Percentiles rank a stretch among this genome's conserved stretches.
Evolutionary conservation across 768 basidiomycete species (phyloP).

Genomic region (Pluteus cervinus): DNA sequence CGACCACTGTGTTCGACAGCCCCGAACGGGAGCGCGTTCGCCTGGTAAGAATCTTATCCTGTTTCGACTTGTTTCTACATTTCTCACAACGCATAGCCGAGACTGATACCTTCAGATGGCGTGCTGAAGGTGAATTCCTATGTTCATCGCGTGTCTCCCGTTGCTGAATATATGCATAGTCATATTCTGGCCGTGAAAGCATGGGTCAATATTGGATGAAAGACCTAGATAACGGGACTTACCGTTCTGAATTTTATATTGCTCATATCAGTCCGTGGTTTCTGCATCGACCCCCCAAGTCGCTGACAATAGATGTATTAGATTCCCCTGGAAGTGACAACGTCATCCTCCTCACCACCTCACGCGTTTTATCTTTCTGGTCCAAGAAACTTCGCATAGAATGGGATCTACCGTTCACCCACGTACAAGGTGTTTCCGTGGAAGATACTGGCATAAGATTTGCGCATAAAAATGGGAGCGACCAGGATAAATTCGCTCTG

Average conservation of each 20-base stretch:
- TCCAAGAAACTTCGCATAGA: conserved; percentile 78
- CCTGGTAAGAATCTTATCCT: conserved; percentile 41
- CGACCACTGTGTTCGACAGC: conserved; percentile 95
- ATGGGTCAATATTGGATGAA: conserved; percentile 96
- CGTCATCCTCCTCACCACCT: conserved; percentile 72
- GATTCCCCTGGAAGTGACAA: conserved; percentile 78
- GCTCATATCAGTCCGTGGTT: conserved; percentile 77
- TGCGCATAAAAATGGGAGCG: conserved; percentile 71
- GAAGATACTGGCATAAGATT: conserved; percentile 91
- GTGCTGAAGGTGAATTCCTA: conserved; percentile 66
- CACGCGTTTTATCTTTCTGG: conserved; percentile 77
- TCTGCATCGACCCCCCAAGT: background rate
- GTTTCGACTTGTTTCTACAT: background rate
- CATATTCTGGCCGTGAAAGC: conserved; percentile 86
- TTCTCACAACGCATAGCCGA: conserved; percentile 44
- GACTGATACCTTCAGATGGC: conserved; percentile 81
- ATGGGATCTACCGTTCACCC: conserved; percentile 88
- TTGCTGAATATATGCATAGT: conserved; percentile 34
- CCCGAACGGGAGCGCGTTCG: conserved; percentile 84
- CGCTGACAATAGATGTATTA: conserved; percentile 18
- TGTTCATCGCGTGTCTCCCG: background rate
- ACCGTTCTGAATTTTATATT: conserved; percentile 79
- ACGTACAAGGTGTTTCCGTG: conserved; percentile 81
- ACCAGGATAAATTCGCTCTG: conserved; percentile 69
- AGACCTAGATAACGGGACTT: conserved; percentile 86